Evolutionary conservation across 177 flowering plant species (phyloP).

Genomic region (Tripterygium wilfordii): DNA sequence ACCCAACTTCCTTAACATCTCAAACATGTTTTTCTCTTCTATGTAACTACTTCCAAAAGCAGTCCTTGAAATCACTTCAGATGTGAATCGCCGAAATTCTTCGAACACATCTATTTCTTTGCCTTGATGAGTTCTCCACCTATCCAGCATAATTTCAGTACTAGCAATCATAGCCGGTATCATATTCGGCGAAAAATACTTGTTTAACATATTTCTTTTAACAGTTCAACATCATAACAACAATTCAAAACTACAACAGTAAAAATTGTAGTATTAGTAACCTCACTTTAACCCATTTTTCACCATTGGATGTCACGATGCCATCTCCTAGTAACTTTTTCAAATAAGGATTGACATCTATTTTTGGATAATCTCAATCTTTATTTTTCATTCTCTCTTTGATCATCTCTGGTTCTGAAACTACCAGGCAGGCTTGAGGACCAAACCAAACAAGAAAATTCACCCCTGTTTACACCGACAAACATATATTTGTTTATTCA

Average conservation of each 20-base stretch:
- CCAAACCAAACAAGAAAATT: conserved; percentile 16
- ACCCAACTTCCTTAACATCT: conserved; percentile 18
- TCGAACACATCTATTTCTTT: conserved; percentile 30
- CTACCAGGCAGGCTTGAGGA: conserved; percentile 6
- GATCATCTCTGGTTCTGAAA: conserved; percentile 13
- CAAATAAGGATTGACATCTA: not conserved
- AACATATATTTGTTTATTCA: too few relatives aligned
- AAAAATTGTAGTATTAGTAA: not conserved
- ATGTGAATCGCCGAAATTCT: conserved; percentile 24
- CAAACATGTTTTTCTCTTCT: conserved; percentile 34
- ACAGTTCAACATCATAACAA: too few relatives aligned
- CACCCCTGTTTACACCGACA: too few relatives aligned
- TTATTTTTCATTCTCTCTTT: conserved; percentile 12
- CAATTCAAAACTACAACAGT: too few relatives aligned
- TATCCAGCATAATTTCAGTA: conserved; percentile 26
- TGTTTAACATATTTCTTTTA: too few relatives aligned
- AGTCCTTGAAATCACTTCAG: conserved; percentile 39
- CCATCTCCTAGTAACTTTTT: conserved; percentile 17
- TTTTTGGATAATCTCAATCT: conserved; percentile 5
- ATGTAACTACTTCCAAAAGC: conserved; percentile 45
- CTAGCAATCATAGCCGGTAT: conserved; percentile 23
- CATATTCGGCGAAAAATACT: conserved; percentile 27
- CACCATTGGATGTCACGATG: conserved; percentile 1
- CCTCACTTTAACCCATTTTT: conserved; percentile 6
- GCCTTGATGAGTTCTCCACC: conserved; percentile 19